Conservation (phyloP, 306 rosid genomes). For the Malus asiatica region DNA sequence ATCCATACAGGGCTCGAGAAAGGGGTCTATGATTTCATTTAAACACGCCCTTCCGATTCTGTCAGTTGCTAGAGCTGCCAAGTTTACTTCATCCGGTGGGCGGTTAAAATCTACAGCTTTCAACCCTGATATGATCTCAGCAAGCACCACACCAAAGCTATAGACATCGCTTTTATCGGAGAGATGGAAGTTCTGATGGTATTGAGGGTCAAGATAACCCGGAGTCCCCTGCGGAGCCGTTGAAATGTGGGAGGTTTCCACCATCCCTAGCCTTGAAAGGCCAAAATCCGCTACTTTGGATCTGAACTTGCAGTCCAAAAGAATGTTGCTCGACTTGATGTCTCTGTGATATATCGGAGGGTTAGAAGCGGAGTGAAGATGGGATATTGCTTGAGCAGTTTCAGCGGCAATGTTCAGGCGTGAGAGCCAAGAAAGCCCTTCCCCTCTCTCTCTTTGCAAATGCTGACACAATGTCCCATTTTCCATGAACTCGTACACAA, state of each 20-base stretch:
- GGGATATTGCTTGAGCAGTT: slow-evolving; percentile 84
- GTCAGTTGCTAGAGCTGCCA: slow-evolving; percentile 63
- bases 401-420: slow-evolving; percentile 72
- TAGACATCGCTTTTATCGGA: slow-evolving; percentile 93
- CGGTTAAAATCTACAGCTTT: slow-evolving; percentile 82
- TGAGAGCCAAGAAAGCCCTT: slow-evolving; percentile 70
- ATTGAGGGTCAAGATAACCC: slow-evolving; percentile 92
- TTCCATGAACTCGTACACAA: slow-evolving; percentile 89
- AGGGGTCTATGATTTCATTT: slow-evolving; percentile 67
- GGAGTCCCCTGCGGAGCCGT: slow-evolving; percentile 98
- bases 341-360: slow-evolving; percentile 93
- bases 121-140: slow-evolving; percentile 70
- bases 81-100: slow-evolving; percentile 64
- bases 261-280: slow-evolving; percentile 77
- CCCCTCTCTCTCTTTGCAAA: slow-evolving; percentile 66
- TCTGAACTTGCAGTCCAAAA: slow-evolving; percentile 53
- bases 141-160: slow-evolving; percentile 89
- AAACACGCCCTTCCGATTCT: slow-evolving; percentile 59
- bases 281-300: slow-evolving; percentile 94
- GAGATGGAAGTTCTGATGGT: slow-evolving; percentile 87
- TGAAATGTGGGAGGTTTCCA: slow-evolving; percentile 75
- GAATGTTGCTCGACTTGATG: slow-evolving; percentile 82
- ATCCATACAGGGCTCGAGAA: slow-evolving; percentile 33
- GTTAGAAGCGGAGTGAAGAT: slow-evolving; percentile 62
- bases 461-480: slow-evolving; percentile 82